Evolutionary conservation across 169 alveolate species (phyloP).

Genomic region (Plasmodium cynomolgi): DNA sequence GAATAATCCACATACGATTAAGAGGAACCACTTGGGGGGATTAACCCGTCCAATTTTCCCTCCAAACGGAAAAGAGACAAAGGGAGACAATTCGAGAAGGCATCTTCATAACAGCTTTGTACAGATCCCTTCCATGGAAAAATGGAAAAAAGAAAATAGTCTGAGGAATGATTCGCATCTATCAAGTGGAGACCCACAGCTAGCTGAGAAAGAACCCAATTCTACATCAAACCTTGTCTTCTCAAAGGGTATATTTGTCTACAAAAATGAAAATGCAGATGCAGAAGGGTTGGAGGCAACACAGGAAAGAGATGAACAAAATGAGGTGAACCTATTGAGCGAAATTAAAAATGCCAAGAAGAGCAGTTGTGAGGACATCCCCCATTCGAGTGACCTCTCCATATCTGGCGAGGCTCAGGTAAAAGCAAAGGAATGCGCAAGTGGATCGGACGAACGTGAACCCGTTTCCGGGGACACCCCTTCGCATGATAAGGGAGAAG

Average conservation of each 20-base stretch:
- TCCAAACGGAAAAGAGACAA: neutral
- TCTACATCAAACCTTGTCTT: neutral
- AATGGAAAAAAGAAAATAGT: neutral
- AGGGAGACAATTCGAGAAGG: neutral
- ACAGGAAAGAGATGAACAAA: neutral
- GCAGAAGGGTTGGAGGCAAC: neutral
- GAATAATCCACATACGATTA: neutral
- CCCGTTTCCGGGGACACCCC: neutral
- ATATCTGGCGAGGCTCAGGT: neutral
- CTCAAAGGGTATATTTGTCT: neutral
- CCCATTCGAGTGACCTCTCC: neutral
- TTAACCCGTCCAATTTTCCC: neutral
- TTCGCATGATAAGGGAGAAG: neutral
- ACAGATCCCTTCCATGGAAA: constrained; percentile 1
- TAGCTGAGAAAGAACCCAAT: neutral
- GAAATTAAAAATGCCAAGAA: neutral
- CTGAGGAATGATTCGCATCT: neutral
- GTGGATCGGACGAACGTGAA: neutral
- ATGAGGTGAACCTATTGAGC: neutral
- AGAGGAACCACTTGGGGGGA: neutral
- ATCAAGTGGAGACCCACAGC: neutral
- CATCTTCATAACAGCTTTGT: neutral
- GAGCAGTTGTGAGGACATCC: neutral
- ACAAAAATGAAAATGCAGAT: neutral
- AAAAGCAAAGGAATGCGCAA: neutral